phyloP scores from a whole-genome alignment of 2,329 filamentous ascomycete species.

The Aspergillus phoenicis region DNA sequence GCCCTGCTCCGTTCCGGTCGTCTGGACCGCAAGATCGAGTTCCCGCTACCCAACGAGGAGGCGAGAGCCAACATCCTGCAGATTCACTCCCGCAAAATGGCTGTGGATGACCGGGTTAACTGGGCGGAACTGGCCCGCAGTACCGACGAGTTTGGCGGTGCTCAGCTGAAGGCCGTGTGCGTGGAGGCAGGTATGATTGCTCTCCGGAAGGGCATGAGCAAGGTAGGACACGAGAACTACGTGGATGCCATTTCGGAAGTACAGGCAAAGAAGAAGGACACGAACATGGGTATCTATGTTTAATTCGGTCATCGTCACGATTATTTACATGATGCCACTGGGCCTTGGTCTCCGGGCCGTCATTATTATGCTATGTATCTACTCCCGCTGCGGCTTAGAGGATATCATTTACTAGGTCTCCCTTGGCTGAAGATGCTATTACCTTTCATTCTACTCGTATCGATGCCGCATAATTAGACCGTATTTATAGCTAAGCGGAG shows the following conservation, averaged over 20 bases:
- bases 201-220: slow-evolving; percentile 87
- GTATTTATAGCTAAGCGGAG: not conserved
- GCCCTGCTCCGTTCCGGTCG: slow-evolving; percentile 88
- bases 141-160: slow-evolving; percentile 97
- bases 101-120: slow-evolving; percentile 87
- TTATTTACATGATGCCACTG: slow-evolving; percentile 8
- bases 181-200: slow-evolving; percentile 99
- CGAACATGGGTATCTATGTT: slow-evolving; percentile 50
- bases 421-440: not conserved
- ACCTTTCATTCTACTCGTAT: not conserved
- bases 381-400: not conserved
- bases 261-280: slow-evolving; percentile 85
- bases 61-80: slow-evolving; percentile 94
- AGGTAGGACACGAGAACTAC: slow-evolving; percentile 97
- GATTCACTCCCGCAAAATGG: slow-evolving; percentile 99
- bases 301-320: slow-evolving; percentile 24
- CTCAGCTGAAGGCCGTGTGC: slow-evolving; percentile 96
- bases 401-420: not conserved
- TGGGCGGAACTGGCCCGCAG: slow-evolving; percentile 94
- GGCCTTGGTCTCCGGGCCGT: not conserved
- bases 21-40: slow-evolving; percentile 96
- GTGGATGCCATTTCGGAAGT: slow-evolving; percentile 98
- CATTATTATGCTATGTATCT: slow-evolving; percentile 2
- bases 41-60: slow-evolving; percentile 96
- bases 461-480: slow-evolving; percentile 5